phyloP scores from a whole-genome alignment of 2,329 filamentous ascomycete genomes.

The Gaeumannomyces tritici region DNA sequence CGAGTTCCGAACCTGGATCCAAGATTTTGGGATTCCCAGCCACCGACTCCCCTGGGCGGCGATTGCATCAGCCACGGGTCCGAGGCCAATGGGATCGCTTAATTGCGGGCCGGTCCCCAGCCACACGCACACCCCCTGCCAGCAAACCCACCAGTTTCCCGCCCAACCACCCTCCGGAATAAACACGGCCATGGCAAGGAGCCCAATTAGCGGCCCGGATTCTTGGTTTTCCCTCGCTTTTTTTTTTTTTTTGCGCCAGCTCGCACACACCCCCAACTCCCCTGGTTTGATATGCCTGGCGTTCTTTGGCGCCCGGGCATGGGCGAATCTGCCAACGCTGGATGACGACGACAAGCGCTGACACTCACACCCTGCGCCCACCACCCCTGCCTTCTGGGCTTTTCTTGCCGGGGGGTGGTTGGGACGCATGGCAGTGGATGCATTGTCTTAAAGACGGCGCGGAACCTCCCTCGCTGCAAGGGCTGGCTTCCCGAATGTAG shows the following conservation, averaged over 20 bases:
- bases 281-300: no score
- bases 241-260: no score
- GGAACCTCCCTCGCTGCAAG: not conserved
- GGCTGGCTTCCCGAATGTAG: not conserved
- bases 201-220: not conserved
- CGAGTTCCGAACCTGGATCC: no score
- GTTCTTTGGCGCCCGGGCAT: no score
- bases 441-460: not conserved
- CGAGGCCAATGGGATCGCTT: not conserved
- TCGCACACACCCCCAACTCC: no score
- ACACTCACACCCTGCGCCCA: not conserved
- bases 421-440: conserved; percentile 1
- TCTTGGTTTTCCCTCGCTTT: not conserved
- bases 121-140: not conserved
- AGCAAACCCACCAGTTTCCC: not conserved
- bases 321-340: not conserved
- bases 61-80: not conserved
- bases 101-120: not conserved
- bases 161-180: not conserved
- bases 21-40: not conserved
- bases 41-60: not conserved
- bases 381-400: not conserved
- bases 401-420: conserved; percentile 8
- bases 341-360: not conserved
- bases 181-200: not conserved